Evolutionary conservation across 2,329 filamentous ascomycete genomes (phyloP).

Genomic region (Penicillium capsulatum): DNA sequence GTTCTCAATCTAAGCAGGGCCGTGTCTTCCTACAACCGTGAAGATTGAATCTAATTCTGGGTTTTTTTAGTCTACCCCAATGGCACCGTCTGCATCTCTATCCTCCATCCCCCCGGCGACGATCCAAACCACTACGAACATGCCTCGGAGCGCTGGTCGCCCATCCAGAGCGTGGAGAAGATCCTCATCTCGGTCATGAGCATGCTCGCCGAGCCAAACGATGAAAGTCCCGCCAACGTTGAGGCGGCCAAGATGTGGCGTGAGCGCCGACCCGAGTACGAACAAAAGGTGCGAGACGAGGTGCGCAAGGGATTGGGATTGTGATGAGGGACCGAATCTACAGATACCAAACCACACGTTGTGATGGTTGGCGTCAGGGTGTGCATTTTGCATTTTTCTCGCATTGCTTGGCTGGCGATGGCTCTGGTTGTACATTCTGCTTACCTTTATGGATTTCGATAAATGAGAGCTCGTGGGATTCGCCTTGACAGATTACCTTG

Average conservation of each 20-base stretch:
- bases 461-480: conserved; percentile 10
- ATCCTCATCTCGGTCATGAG: conserved; percentile 96
- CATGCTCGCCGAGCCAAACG: conserved; percentile 96
- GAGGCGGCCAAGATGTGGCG: conserved; percentile 97
- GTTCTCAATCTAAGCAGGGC: neutral
- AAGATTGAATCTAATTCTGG: too few relatives aligned
- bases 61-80: conserved; percentile 72
- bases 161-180: conserved; percentile 96
- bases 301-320: conserved; percentile 75
- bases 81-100: conserved; percentile 95
- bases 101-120: conserved; percentile 91
- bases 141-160: conserved; percentile 91
- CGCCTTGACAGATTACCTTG: too few relatives aligned
- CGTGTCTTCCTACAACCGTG: neutral
- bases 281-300: conserved; percentile 75
- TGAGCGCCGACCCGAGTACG: conserved; percentile 76
- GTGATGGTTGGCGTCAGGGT: conserved; percentile 25
- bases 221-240: conserved; percentile 93
- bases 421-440: conserved; percentile 14
- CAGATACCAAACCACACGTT: conserved; percentile 11
- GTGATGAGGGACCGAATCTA: conserved; percentile 45
- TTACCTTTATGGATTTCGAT: conserved; percentile 10
- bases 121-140: conserved; percentile 98
- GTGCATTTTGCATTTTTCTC: conserved; percentile 7
- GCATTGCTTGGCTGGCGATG: conserved; percentile 17